Conservation (phyloP, 768 basidiomycete species). For the Podaxis sp. region DNA sequence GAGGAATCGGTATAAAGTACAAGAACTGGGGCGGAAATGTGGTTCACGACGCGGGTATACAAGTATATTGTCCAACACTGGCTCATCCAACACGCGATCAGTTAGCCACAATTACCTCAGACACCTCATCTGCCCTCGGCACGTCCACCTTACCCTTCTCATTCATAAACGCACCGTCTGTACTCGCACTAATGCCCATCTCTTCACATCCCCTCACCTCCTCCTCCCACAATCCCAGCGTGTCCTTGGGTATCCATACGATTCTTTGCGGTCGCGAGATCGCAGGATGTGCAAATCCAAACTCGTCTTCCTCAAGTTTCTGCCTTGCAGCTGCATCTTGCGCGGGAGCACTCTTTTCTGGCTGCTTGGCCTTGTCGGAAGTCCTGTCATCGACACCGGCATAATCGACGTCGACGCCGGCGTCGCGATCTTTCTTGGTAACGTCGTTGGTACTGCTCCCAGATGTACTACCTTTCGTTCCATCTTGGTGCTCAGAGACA, state of each 20-base stretch:
- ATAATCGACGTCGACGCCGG: constrained; percentile 1
- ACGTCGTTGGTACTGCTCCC: neutral
- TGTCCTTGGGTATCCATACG: constrained; percentile 84
- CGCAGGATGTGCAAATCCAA: constrained; percentile 89
- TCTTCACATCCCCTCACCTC: constrained; percentile 57
- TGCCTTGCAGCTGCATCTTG: constrained; percentile 5
- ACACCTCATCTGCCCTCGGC: constrained; percentile 26
- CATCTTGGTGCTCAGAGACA: constrained; percentile 3
- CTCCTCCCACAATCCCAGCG: constrained; percentile 55
- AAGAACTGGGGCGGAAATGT: too few species aligned
- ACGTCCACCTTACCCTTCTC: constrained; percentile 34
- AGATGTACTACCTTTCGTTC: neutral
- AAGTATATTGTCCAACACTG: neutral
- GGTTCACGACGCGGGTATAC: neutral
- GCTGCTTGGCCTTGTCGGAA: constrained; percentile 11
- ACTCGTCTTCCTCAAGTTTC: constrained; percentile 33
- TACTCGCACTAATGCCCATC: constrained; percentile 44
- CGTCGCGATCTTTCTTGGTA: neutral
- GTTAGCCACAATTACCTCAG: neutral
- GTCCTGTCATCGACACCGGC: neutral
- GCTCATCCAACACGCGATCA: neutral
- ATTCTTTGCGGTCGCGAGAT: constrained; percentile 65
- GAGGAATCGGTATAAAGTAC: too few species aligned
- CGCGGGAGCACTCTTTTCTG: neutral
- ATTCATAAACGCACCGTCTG: constrained; percentile 27